A percentile compares a stretch with the other conserved stretches of the same genome.
phyloP scores from a whole-genome alignment of 371 early-diverging fungal genomes.

The Catenaria anguillulae region DNA sequence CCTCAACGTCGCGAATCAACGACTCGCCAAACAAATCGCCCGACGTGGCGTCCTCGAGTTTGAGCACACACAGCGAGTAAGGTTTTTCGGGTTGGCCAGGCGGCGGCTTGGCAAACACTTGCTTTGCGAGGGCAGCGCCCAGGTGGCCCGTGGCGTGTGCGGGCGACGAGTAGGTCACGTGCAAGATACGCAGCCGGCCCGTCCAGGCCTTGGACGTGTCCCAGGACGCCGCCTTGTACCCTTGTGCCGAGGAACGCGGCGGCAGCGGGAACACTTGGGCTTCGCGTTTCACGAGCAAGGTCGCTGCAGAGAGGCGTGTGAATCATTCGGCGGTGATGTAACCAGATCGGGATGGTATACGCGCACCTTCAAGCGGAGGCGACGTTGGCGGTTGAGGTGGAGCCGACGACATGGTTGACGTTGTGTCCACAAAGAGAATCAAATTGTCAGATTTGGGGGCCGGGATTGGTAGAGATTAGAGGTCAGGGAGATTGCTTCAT shows the following conservation, averaged over 20 bases:
- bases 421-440: neutral
- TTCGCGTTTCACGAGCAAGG: neutral
- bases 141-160: neutral
- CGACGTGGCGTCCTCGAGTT: neutral
- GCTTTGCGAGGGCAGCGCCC: neutral
- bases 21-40: neutral
- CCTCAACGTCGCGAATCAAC: neutral
- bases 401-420: neutral
- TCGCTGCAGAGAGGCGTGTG: neutral
- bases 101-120: neutral
- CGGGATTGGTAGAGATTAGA: too few species aligned
- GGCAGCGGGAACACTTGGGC: neutral
- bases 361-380: neutral
- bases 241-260: neutral
- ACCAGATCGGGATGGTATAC: neutral
- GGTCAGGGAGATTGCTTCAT: too few species aligned
- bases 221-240: neutral
- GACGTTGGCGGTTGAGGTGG: neutral
- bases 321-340: neutral
- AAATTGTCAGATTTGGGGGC: too few species aligned
- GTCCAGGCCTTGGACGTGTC: neutral
- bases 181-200: neutral
- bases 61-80: neutral
- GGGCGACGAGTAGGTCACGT: neutral
- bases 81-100: neutral